Base-by-base conservation (phyloP, 208 protist genomes). In the Trypanosoma platydactyli region DNA sequence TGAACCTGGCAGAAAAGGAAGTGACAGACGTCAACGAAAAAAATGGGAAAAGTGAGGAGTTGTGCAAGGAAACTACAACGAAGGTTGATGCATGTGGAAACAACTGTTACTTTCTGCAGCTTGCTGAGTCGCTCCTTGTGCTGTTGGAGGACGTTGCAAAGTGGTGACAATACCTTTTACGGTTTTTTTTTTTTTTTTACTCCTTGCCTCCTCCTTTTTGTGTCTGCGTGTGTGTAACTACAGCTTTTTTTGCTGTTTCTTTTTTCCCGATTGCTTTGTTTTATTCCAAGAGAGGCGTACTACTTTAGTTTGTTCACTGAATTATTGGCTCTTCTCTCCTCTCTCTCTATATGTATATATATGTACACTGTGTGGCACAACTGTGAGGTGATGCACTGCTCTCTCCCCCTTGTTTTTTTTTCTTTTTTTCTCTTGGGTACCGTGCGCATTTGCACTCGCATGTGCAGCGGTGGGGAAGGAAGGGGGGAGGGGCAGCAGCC, bases 401-500 rank as follows among this genome's bases (percentile, higher is more conserved):
- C n/a, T n/a, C n/a, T n/a, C n/a, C n/a, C n/a, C n/a, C n/a, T 60
- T 50, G 24, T 61, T 60, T 49, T n/a, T 50, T 55, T 49, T 59
- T 63, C 62, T 9, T 63, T 55, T 57, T 57, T 38, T 11, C 22
- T 29, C 49, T 1, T 20, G 22, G 30, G 12, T 44, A 20, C 22
- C 38, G 52, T 67, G 24, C 13, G 22, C 24, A 24, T 67, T 16
- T 57, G 18, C 16, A 18, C 58, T 44, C 18, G 33, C 3, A 18
- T 13, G 12, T 35, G 13, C 27, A 49, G 35, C 57, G 46, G 27
- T 29, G 46, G 46, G 7, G 20, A 30, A 3, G 5, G 13, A 3
- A 20, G 5, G 25, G 46, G 11, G 20, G 38, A 46, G 20, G 45
- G 38, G 11, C n/a, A 53, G 3, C 9, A 9, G 5, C 33, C 3